Evolutionary conservation across 1,139 yeast genomes (phyloP).

Genomic region (Pichia sp.): DNA sequence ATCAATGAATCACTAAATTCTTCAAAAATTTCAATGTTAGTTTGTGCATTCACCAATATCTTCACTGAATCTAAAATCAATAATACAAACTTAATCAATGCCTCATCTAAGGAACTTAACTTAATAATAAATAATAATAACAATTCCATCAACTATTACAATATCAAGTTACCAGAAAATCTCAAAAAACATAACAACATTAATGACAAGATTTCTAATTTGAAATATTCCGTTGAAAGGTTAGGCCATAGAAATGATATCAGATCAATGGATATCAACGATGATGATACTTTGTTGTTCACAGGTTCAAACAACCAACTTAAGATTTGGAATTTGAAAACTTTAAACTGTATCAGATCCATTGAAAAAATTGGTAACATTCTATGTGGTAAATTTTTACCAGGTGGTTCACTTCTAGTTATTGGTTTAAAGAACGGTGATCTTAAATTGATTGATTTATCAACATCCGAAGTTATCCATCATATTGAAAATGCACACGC

Average conservation of each 20-base stretch:
- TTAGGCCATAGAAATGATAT: conserved; percentile 89
- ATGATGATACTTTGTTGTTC: conserved; percentile 72
- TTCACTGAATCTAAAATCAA: conserved; percentile 52
- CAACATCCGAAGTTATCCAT: conserved; percentile 67
- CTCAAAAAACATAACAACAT: conserved; percentile 34
- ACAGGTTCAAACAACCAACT: conserved; percentile 87
- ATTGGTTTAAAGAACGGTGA: conserved; percentile 90
- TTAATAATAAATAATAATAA: conserved; percentile 57
- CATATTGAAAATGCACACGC: conserved; percentile 71
- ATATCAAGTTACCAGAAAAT: conserved; percentile 42
- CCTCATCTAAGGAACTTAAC: conserved; percentile 42
- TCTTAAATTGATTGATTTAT: conserved; percentile 77
- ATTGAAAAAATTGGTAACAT: conserved; percentile 82
- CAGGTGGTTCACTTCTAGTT: conserved; percentile 83
- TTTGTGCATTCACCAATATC: conserved; percentile 56
- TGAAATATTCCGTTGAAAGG: conserved; percentile 55
- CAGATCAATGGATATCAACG: conserved; percentile 73
- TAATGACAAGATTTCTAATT: conserved; percentile 36
- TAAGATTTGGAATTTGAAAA: conserved; percentile 79
- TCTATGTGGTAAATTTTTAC: conserved; percentile 70
- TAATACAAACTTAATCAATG: conserved; percentile 45
- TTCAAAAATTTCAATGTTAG: conserved; percentile 48
- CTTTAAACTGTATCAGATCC: conserved; percentile 71
- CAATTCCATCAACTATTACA: conserved; percentile 68
- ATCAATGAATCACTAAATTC: conserved; percentile 43